Evolutionary conservation across 148 eudicot genomes (phyloP).

Genomic region (Polygonum aviculare): DNA sequence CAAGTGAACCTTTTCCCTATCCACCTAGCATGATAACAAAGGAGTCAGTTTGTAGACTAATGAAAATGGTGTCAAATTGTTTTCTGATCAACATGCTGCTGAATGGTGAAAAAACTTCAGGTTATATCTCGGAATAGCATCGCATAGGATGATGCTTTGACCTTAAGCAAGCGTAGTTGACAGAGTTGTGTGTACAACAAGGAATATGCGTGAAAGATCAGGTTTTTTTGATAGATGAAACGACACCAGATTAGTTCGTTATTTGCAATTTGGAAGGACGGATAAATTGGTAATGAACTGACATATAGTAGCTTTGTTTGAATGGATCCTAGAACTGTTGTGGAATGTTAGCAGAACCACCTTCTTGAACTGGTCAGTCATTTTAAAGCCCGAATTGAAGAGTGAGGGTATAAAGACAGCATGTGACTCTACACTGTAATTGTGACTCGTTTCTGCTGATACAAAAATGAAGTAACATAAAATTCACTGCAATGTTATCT

Average conservation of each 20-base stretch:
- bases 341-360: not conserved
- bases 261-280: not conserved
- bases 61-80: not conserved
- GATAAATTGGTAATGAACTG: not conserved
- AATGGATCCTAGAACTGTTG: not conserved
- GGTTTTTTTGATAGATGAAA: not conserved
- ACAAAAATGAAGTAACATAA: no score
- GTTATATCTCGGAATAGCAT: not conserved
- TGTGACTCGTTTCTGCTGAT: no score
- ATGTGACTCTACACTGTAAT: not conserved
- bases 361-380: not conserved
- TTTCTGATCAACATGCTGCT: not conserved
- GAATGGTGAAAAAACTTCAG: not conserved
- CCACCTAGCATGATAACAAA: not conserved
- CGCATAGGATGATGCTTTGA: not conserved
- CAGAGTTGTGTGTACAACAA: not conserved
- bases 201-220: not conserved
- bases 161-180: not conserved
- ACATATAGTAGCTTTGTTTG: not conserved
- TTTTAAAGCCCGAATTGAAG: not conserved
- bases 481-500: no score
- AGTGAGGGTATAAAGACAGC: not conserved
- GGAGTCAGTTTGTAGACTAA: not conserved
- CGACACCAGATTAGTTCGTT: not conserved
- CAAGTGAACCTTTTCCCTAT: slow-evolving; percentile 18